Evolutionary conservation across 2,329 filamentous ascomycete genomes (phyloP), one percentile per base, ranked within the genome.

Genomic region (Diaporthe nobilis): DNA sequence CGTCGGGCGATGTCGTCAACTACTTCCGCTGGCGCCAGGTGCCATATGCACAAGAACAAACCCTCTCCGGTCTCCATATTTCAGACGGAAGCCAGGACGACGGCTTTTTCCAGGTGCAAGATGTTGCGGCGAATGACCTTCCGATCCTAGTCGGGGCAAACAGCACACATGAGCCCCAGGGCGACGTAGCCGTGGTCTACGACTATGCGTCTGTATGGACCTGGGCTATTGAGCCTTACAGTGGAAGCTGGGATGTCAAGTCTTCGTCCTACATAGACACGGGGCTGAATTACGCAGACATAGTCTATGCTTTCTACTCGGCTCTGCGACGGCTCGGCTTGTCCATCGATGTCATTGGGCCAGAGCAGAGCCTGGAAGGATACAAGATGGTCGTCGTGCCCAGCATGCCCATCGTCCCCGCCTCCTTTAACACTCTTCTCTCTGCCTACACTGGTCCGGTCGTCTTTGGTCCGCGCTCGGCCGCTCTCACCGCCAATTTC

Each of bases 11-110:
- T 44, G 49, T 77, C 39, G 77, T 79, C 61, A 77, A 76, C 73
- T 80, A 79, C 63, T 80, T 79, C 53, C 77, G 79, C n/a, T 80
- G 78, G 79, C 77, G 79, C 34, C 79, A 80, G 42, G 77, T 77
- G 9, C 78, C 79, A 3, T 80, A 77, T 25, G 79, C 79, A 13
- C 79, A 79, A 65, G 79, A 80, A 51, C 79, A 80, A 57, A 80
- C 78, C 15, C 74, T 80, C 17, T 79, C 79, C 0, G 79, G 77
- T 12, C 75, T 80, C 22, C 77, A 78, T 25, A 75, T 77, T 2
- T 75, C 78, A 37, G 79, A 80, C 49, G 73, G 76, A 22, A 75
- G 71, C n/a, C 61, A 70, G 25, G 79, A 80, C 20, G 77, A 77
- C 47, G 79, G 79, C 42, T 76, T 75, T 37, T 55, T 70, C 7